A percentile compares a stretch with the other conserved stretches of the same genome.
Evolutionary conservation across 208 protist species (phyloP).

Genomic region (Leishmania turanica): DNA sequence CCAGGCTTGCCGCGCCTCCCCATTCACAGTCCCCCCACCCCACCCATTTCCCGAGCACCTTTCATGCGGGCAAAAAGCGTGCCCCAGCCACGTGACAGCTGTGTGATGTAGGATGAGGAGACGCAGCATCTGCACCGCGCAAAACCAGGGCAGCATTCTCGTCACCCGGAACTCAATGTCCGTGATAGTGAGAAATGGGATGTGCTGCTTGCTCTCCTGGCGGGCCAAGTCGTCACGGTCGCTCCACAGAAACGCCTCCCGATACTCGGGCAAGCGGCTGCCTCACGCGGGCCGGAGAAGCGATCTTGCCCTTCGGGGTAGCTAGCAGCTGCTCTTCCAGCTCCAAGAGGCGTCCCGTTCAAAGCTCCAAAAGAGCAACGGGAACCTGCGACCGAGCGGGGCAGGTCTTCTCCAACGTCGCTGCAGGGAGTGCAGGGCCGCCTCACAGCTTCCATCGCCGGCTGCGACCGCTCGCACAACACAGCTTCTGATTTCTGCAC

Average conservation of each 20-base stretch:
- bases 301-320: neutral
- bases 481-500: neutral
- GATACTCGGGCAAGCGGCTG: neutral
- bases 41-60: too few species aligned
- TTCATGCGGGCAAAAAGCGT: neutral
- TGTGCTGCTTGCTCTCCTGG: constrained; percentile 7
- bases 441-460: neutral
- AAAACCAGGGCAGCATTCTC: constrained; percentile 1
- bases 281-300: neutral
- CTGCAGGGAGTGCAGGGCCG: neutral
- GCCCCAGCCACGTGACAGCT: neutral
- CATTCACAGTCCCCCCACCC: too few species aligned
- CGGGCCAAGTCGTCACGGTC: constrained; percentile 2
- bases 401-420: constrained; percentile 2
- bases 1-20: too few species aligned
- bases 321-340: neutral
- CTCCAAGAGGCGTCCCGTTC: neutral
- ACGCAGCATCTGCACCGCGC: too few species aligned
- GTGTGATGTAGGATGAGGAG: neutral
- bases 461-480: neutral
- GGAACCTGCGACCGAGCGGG: constrained; percentile 1
- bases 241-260: constrained; percentile 1
- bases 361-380: constrained; percentile 7
- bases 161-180: constrained; percentile 10
- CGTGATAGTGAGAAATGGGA: constrained; percentile 11